Evolutionary conservation across 345 rosid genomes (phyloP).

Genomic region (Corchorus olitorius): DNA sequence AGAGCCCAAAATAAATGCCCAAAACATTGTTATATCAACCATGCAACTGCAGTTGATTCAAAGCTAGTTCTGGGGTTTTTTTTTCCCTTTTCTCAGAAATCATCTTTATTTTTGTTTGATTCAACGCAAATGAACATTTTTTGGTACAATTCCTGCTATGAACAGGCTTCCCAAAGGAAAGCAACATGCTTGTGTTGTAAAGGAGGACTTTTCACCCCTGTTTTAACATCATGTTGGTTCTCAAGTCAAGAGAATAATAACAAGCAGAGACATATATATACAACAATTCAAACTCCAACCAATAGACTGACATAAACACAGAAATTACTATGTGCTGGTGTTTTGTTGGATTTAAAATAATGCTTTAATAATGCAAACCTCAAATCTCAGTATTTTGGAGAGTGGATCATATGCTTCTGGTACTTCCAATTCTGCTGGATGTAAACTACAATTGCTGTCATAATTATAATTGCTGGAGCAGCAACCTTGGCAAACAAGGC

Average conservation of each 20-base stretch:
- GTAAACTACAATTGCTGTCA: background rate
- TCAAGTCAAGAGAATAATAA: too few species aligned
- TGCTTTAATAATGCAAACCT: background rate
- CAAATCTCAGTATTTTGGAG: background rate
- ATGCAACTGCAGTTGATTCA: background rate
- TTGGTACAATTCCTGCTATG: background rate
- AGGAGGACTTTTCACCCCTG: too few species aligned
- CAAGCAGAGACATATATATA: too few species aligned
- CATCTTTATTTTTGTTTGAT: background rate
- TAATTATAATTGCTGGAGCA: background rate
- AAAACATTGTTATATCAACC: too few species aligned
- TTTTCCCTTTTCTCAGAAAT: too few species aligned
- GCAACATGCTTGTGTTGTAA: background rate
- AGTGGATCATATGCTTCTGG: background rate
- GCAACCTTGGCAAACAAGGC: background rate
- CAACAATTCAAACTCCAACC: too few species aligned
- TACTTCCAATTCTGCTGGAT: constrained; percentile 9
- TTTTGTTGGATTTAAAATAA: too few species aligned
- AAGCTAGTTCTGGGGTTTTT: background rate
- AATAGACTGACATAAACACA: too few species aligned
- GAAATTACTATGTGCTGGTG: too few species aligned
- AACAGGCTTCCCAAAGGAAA: background rate
- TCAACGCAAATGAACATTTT: background rate
- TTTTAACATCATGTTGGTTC: too few species aligned
- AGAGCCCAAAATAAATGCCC: too few species aligned